Evolutionary conservation across 2,329 filamentous ascomycete species (phyloP).

Genomic region (Trichophaea hybrida): DNA sequence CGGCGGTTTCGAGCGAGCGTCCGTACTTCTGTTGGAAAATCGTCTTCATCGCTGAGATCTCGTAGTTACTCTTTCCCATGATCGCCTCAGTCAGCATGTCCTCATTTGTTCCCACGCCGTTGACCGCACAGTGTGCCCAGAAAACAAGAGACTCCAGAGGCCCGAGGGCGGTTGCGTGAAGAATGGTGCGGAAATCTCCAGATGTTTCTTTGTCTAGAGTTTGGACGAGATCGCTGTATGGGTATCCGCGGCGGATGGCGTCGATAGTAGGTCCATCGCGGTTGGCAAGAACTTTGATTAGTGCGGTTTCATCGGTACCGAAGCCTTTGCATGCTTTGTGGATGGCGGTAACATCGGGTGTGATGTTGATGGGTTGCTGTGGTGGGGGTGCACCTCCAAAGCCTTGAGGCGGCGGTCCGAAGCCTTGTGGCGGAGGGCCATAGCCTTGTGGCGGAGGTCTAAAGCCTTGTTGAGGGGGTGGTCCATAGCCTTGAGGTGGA

Average conservation of each 20-base stretch:
- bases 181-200: constrained; percentile 57
- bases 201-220: constrained; percentile 68
- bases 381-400: constrained; percentile 31
- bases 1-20: constrained; percentile 52
- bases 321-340: constrained; percentile 85
- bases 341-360: constrained; percentile 53
- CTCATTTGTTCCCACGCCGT: constrained; percentile 76
- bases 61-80: constrained; percentile 69
- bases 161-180: constrained; percentile 62
- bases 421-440: constrained; percentile 30
- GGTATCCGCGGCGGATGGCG: constrained; percentile 52
- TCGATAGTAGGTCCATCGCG: constrained; percentile 63
- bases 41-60: constrained; percentile 71
- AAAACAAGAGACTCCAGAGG: constrained; percentile 65
- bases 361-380: constrained; percentile 40
- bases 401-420: background rate
- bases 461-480: constrained; percentile 27
- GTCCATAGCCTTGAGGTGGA: constrained; percentile 26
- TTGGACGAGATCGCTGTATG: constrained; percentile 51
- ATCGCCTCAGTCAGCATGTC: constrained; percentile 72
- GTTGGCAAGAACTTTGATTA: constrained; percentile 55
- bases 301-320: constrained; percentile 66
- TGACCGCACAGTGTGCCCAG: constrained; percentile 55
- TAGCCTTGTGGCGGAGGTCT: constrained; percentile 6
- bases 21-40: constrained; percentile 56